Conservation (phyloP, 1,284 basidiomycete genomes). For the Pascua guehoae region DNA sequence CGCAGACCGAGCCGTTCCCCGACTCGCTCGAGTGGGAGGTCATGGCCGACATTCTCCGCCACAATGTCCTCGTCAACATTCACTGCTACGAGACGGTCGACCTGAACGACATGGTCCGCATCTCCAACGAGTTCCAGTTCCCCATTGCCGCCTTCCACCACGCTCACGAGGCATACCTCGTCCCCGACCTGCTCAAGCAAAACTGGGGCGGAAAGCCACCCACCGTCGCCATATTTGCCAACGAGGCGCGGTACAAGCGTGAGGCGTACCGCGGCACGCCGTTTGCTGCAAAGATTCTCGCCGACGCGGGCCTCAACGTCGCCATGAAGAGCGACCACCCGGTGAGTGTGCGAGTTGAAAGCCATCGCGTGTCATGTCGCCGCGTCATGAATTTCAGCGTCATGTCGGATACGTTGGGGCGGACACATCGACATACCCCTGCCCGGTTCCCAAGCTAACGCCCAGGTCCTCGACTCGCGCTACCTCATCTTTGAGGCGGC, state of each 20-base stretch:
- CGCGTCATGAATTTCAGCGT: constrained; percentile 20
- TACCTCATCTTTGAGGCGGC: constrained; percentile 79
- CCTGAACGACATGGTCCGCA: constrained; percentile 59
- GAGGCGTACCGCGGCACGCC: constrained; percentile 81
- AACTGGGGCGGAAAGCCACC: constrained; percentile 52
- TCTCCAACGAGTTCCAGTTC: constrained; percentile 69
- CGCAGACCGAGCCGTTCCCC: constrained; percentile 58
- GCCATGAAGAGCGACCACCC: constrained; percentile 66
- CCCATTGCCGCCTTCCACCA: constrained; percentile 26
- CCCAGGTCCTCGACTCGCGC: constrained; percentile 60
- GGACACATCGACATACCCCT: too few relatives aligned
- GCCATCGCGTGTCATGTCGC: constrained; percentile 51
- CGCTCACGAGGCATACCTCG: constrained; percentile 76
- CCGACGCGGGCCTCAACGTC: constrained; percentile 68
- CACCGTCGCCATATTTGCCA: constrained; percentile 71
- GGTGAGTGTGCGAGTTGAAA: too few relatives aligned
- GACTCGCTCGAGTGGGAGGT: constrained; percentile 77
- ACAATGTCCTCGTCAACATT: constrained; percentile 63
- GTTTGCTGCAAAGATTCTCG: constrained; percentile 74
- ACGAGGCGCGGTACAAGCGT: constrained; percentile 64
- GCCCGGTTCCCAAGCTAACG: too few relatives aligned
- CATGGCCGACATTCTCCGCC: constrained; percentile 76
- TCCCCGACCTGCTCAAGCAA: constrained; percentile 62
- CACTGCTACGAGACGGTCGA: constrained; percentile 79
- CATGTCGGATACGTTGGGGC: constrained; percentile 34